A percentile compares a stretch with the other conserved stretches of the same genome.
phyloP scores from a whole-genome alignment of 345 rosid genomes.

The Eucalyptus camaldulensis region DNA sequence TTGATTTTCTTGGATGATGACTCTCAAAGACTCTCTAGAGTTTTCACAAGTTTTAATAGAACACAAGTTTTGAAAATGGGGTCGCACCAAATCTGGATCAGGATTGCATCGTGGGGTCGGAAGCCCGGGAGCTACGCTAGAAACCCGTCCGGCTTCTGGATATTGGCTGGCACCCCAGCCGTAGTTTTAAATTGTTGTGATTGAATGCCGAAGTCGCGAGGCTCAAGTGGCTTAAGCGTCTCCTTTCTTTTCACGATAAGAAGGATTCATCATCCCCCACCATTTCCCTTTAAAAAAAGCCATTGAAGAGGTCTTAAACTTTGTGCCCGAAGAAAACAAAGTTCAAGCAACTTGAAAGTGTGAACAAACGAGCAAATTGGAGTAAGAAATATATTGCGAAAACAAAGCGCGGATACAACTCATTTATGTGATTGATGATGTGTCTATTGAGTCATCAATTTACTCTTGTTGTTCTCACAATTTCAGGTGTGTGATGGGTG shows the following conservation, averaged over 20 bases:
- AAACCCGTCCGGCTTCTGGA: neutral
- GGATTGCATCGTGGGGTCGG: neutral
- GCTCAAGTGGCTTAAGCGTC: neutral
- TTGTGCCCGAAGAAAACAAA: neutral
- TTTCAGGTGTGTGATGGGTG: too few species aligned
- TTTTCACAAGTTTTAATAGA: neutral
- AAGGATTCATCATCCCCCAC: too few species aligned
- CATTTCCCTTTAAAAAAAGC: too few species aligned
- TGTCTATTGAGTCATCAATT: too few species aligned
- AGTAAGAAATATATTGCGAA: too few species aligned
- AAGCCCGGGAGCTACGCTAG: rapidly evolving
- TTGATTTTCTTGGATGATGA: neutral
- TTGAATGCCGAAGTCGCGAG: neutral
- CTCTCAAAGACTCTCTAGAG: neutral
- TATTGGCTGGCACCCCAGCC: neutral
- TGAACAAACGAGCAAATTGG: too few species aligned
- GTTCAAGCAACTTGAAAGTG: too few species aligned
- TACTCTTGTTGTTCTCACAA: too few species aligned
- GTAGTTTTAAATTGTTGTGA: neutral
- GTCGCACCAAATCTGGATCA: neutral
- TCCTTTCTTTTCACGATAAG: neutral
- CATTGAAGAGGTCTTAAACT: neutral
- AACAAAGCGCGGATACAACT: too few species aligned
- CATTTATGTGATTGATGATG: too few species aligned
- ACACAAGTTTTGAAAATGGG: neutral